Evolutionary conservation across 352 stramenopile species (phyloP).

Genomic region (Globisporangium canariense): DNA sequence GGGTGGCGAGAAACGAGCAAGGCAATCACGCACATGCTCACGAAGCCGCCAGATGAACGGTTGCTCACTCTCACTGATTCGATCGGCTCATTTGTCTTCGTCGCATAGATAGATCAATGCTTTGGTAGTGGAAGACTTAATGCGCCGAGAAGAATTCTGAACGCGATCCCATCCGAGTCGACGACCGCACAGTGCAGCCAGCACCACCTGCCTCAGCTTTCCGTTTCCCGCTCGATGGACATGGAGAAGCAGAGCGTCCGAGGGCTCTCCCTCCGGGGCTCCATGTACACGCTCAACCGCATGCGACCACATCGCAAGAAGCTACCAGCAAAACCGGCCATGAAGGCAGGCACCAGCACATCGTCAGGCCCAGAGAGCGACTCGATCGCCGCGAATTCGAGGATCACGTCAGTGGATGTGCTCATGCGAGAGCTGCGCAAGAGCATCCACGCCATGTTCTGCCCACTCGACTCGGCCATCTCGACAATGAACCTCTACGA

Average conservation of each 20-base stretch:
- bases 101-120: constrained; percentile 10
- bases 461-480: constrained; percentile 32
- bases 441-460: constrained; percentile 44
- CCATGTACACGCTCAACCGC: constrained; percentile 29
- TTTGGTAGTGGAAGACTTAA: not conserved
- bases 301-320: constrained; percentile 17
- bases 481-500: constrained; percentile 41
- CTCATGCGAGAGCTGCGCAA: constrained; percentile 55
- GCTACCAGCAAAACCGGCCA: constrained; percentile 1
- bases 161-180: not conserved
- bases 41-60: not conserved
- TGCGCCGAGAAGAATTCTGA: constrained; percentile 10
- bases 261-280: constrained; percentile 33
- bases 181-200: not conserved
- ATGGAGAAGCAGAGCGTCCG: constrained; percentile 21
- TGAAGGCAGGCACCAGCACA: constrained; percentile 4
- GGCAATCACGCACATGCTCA: not conserved
- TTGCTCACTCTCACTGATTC: not conserved
- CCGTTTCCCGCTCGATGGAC: not conserved
- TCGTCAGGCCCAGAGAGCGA: constrained; percentile 5
- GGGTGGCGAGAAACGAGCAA: not conserved
- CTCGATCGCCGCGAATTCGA: not conserved
- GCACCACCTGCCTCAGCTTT: not conserved
- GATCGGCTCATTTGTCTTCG: constrained; percentile 11
- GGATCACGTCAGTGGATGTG: constrained; percentile 37